phyloP scores from a whole-genome alignment of 495 filamentous ascomycete species.

The Penicillium lagena region DNA sequence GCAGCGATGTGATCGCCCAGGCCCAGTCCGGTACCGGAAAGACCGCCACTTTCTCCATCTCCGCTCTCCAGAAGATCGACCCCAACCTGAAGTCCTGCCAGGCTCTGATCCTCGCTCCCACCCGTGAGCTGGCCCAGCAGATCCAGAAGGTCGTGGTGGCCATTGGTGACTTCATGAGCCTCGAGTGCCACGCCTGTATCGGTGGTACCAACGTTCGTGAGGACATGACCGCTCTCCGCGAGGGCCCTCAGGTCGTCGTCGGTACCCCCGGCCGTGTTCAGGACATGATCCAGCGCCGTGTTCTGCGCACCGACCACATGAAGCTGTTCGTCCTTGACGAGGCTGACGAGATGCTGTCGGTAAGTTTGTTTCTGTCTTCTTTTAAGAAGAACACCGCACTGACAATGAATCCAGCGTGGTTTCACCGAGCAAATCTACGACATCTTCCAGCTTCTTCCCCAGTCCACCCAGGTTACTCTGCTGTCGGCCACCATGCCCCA shows the following conservation, averaged over 20 bases:
- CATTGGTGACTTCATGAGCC: slow-evolving; percentile 98
- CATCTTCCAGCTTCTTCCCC: slow-evolving; percentile 96
- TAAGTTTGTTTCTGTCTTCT: slow-evolving; percentile 35
- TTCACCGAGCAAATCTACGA: slow-evolving; percentile 99
- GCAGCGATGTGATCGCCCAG: slow-evolving; percentile 97
- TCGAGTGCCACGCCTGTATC: slow-evolving; percentile 99
- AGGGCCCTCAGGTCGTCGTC: slow-evolving; percentile 93
- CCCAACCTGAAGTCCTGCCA: slow-evolving; percentile 89
- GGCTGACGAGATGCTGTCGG: slow-evolving; percentile 97
- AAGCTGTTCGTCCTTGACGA: slow-evolving; percentile 99
- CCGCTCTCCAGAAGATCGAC: slow-evolving; percentile 96
- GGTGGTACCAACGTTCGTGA: slow-evolving; percentile 97
- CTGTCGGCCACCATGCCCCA: slow-evolving; percentile 97
- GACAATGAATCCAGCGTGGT: slow-evolving; percentile 56
- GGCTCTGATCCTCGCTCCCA: slow-evolving; percentile 92
- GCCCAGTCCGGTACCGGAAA: slow-evolving; percentile 99
- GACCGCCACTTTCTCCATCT: slow-evolving; percentile 98
- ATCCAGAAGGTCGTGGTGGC: slow-evolving; percentile 99
- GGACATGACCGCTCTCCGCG: slow-evolving; percentile 92
- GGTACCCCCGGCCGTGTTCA: slow-evolving; percentile 96
- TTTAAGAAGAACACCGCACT: neutral
- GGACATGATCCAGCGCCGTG: slow-evolving; percentile 97
- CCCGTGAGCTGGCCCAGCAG: slow-evolving; percentile 95
- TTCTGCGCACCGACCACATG: slow-evolving; percentile 89
- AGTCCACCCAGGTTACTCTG: slow-evolving; percentile 95